Evolutionary conservation across 225 moss, liverwort and hornwort species (phyloP).

Genomic region (Physcomitrellopsis africana): DNA sequence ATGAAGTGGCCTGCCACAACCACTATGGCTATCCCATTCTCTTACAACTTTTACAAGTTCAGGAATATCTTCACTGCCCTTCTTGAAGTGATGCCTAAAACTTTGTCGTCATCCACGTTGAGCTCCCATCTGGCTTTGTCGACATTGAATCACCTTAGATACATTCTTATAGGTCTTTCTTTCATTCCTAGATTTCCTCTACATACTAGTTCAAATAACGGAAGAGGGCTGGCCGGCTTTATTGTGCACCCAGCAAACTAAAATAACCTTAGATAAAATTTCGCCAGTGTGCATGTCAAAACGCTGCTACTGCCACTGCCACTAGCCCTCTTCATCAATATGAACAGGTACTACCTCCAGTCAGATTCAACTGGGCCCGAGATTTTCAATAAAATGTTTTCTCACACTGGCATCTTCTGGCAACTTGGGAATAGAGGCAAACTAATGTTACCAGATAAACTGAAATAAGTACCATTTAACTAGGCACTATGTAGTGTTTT

Average conservation of each 20-base stretch:
- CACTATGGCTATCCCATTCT: constrained; percentile 5
- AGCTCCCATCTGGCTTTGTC: constrained; percentile 35
- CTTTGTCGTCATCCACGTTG: constrained; percentile 12
- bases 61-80: neutral
- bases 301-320: constrained; percentile 16
- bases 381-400: constrained; percentile 12
- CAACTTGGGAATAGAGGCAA: constrained; percentile 62
- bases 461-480: constrained; percentile 12
- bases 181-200: constrained; percentile 13
- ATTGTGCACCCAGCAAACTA: constrained; percentile 34
- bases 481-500: constrained; percentile 10
- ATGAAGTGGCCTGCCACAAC: constrained; percentile 15
- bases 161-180: constrained; percentile 28
- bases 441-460: constrained; percentile 36
- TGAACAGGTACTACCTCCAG: constrained; percentile 14
- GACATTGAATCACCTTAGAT: constrained; percentile 21
- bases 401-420: constrained; percentile 30
- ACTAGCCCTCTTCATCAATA: constrained; percentile 8
- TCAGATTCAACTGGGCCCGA: constrained; percentile 5
- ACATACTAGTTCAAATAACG: constrained; percentile 18
- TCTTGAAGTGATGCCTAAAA: constrained; percentile 1
- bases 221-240: constrained; percentile 35
- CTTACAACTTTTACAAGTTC: constrained; percentile 5
- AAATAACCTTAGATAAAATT: constrained; percentile 1
- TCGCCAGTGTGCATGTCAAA: constrained; percentile 14